Evolutionary conservation across 306 rosid genomes (phyloP).

Genomic region (Medicago truncatula): DNA sequence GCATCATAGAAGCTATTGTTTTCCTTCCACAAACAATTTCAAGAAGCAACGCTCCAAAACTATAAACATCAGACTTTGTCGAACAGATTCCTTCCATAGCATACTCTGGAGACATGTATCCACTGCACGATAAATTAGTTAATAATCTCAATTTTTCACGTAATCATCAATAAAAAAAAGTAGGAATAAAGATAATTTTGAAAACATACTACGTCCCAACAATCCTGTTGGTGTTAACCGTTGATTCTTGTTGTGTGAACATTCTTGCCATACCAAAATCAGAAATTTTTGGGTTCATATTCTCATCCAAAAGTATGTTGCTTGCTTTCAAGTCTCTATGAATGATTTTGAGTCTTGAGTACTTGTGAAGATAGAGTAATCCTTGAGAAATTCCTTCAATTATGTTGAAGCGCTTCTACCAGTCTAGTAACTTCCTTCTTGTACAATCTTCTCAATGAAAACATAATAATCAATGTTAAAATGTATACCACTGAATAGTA

Average conservation of each 20-base stretch:
- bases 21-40: slow-evolving; percentile 43
- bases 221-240: not conserved
- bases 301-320: not conserved
- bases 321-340: not conserved
- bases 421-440: not conserved
- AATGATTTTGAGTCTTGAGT: not conserved
- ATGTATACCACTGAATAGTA: not conserved
- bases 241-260: not conserved
- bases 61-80: slow-evolving; percentile 37
- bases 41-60: slow-evolving; percentile 33
- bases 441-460: not conserved
- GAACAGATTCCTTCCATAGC: slow-evolving; percentile 35
- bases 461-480: not conserved
- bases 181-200: not conserved
- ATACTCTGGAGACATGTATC: slow-evolving; percentile 33
- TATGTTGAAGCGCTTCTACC: not conserved
- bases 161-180: not conserved
- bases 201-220: not conserved
- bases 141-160: too few species aligned
- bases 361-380: not conserved
- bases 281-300: not conserved
- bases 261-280: not conserved
- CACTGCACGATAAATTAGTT: not conserved
- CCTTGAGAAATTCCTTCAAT: slow-evolving; percentile 17
- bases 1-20: not conserved